Base-by-base conservation (phyloP, 1,284 basidiomycete species). In the Tilletia setariae region DNA sequence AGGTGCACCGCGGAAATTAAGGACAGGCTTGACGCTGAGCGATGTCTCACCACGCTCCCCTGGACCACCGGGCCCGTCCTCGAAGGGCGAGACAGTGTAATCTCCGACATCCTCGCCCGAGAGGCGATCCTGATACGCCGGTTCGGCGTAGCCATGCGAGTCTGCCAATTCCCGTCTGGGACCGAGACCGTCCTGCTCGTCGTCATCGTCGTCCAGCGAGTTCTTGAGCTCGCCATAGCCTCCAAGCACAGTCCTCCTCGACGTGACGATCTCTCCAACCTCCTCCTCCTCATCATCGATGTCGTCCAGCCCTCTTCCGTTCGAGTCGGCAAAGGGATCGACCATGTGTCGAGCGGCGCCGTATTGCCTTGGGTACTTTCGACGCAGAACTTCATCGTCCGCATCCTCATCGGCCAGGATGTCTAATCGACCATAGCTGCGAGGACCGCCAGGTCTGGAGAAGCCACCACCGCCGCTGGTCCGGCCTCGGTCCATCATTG, bases 351-450 rank as follows among this genome's bases (percentile, higher is more conserved):
- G 9, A 8, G 13, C 56, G 19, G 51, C 51, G 28, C 56, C 56
- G 21, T 19, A 61, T 35, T 61, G 56, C 13, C 32, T 32, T 6
- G 56, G 56, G 30, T 61, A 61, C 15, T 61, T 61, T 30, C 32
- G 23, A 28, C 56, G 32, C 63, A 32, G 30, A 15, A 56, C 63
- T 15, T 74, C 71, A 2, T 76, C 74, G 19, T 72, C 66, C 11
- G 44, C 66, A n/a, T 72, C 72, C 63, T 76, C 76, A 42, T 78
- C 76, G 1, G 77, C 79, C 13, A 82, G 74, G 74, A 82, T 80
- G 64, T 81, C 79, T 65, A 82, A 75, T 23, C 78, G 69, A 40
- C 35, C 35, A 40, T 40, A 40, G 35, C 35, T 40, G 1, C 73
- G 72, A 13, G 67, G 70, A 0, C 66, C 13, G 35, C 35, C 35